These are phyloP conservation scores for Lactarius tabidus DNA, from an alignment of 768 basidiomycete species.

Conservation along the genomic window DNA sequence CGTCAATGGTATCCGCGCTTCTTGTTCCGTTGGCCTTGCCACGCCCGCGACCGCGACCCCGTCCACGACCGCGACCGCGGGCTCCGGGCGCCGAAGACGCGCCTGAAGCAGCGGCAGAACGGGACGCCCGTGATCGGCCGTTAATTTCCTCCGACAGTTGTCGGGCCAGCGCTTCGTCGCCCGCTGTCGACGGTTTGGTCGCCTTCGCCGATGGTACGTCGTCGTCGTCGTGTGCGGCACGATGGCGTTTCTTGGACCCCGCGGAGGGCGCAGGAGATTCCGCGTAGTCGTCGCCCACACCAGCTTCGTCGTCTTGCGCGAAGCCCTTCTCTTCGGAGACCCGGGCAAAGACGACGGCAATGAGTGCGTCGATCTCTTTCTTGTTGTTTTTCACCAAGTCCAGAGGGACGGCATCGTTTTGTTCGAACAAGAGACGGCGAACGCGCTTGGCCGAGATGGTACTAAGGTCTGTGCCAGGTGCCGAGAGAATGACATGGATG, in stretches of 20 bases:
- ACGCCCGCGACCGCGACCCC: slow-evolving; percentile 23
- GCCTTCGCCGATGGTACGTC: slow-evolving; percentile 20
- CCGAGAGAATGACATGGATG: slow-evolving; percentile 66
- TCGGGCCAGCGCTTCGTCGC: slow-evolving; percentile 35
- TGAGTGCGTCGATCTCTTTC: slow-evolving; percentile 62
- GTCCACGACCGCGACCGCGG: slow-evolving; percentile 22
- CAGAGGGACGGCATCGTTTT: slow-evolving; percentile 50
- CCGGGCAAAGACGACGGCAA: slow-evolving; percentile 58
- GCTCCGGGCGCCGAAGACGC: slow-evolving; percentile 21
- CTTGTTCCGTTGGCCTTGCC: slow-evolving; percentile 33
- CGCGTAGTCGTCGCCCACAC: slow-evolving; percentile 10
- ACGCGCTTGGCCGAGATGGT: slow-evolving; percentile 89
- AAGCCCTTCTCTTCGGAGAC: slow-evolving; percentile 39
- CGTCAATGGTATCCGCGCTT: slow-evolving; percentile 35
- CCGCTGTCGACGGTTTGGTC: slow-evolving; percentile 30
- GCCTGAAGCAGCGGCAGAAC: slow-evolving; percentile 27
- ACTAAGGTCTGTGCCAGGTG: slow-evolving; percentile 70
- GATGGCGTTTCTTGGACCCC: slow-evolving; percentile 24
- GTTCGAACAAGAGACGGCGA: slow-evolving; percentile 63
- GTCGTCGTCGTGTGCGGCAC: slow-evolving; percentile 25
- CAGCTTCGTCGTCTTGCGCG: slow-evolving; percentile 27
- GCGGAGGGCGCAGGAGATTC: slow-evolving; percentile 1
- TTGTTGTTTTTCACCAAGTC: slow-evolving; percentile 66
- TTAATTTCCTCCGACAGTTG: slow-evolving; percentile 44
- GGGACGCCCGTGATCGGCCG: slow-evolving; percentile 33